Conservation (phyloP, 768 basidiomycete genomes). For the Podaxis sp. region DNA sequence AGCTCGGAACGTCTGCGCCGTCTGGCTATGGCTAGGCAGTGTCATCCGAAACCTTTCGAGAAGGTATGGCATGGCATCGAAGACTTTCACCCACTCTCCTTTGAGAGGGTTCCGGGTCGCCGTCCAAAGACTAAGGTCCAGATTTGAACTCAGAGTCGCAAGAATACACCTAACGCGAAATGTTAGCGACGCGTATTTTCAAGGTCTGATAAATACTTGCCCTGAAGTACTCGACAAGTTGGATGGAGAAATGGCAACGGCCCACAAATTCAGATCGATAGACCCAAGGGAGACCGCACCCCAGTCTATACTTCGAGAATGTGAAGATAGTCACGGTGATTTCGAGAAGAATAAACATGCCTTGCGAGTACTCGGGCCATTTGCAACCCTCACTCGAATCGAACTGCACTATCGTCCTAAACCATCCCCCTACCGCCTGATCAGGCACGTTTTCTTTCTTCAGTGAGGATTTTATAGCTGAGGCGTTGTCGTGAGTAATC, state of each 20-base stretch:
- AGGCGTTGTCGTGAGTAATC: slow-evolving; percentile 60
- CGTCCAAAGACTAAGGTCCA: slow-evolving; percentile 72
- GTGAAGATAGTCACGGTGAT: neutral
- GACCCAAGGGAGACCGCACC: slow-evolving; percentile 67
- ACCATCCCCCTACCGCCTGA: slow-evolving; percentile 57
- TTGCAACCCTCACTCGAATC: slow-evolving; percentile 40
- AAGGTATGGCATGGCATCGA: slow-evolving; percentile 55
- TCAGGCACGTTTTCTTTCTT: slow-evolving; percentile 30
- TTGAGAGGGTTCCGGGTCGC: slow-evolving; percentile 66
- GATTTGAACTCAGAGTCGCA: slow-evolving; percentile 69
- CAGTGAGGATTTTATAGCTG: slow-evolving; percentile 44
- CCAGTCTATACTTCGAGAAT: slow-evolving; percentile 52
- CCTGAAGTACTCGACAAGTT: slow-evolving; percentile 58
- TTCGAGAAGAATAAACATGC: slow-evolving; percentile 25
- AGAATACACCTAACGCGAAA: slow-evolving; percentile 55
- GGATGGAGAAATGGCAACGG: slow-evolving; percentile 68
- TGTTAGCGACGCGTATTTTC: neutral
- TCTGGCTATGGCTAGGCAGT: slow-evolving; percentile 22
- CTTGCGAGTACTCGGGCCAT: slow-evolving; percentile 54
- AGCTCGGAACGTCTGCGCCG: slow-evolving; percentile 40
- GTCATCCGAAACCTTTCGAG: slow-evolving; percentile 28
- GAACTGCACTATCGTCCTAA: slow-evolving; percentile 69
- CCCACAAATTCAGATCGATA: slow-evolving; percentile 61
- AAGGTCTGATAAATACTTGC: slow-evolving; percentile 33
- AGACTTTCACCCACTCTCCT: slow-evolving; percentile 72